A percentile compares a stretch with the other conserved stretches of the same genome.
Conservation (phyloP, 768 basidiomycete species). For the Mycena haematopus region DNA sequence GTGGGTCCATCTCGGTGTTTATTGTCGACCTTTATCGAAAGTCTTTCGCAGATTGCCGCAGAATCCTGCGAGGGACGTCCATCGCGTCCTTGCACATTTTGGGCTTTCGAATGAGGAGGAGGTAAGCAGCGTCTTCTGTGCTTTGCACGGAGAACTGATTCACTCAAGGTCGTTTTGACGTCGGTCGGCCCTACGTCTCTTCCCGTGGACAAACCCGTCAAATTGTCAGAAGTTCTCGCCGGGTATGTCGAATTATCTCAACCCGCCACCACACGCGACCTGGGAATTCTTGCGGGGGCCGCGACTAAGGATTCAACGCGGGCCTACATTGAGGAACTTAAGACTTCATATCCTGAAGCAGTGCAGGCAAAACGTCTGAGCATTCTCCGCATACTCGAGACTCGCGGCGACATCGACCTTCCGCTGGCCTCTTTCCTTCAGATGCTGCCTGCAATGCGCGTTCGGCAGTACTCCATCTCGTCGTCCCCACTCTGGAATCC, state of each 20-base stretch:
- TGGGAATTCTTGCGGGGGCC: slow-evolving; percentile 34
- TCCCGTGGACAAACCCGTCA: slow-evolving; percentile 44
- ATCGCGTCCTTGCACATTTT: slow-evolving; percentile 45
- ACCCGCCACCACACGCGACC: slow-evolving; percentile 38
- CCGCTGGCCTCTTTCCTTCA: slow-evolving; percentile 43
- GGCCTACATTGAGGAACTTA: slow-evolving; percentile 37
- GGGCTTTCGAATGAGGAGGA: slow-evolving; percentile 45
- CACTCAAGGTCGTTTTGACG: slow-evolving; percentile 39
- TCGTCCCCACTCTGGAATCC: slow-evolving; percentile 53
- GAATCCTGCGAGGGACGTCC: slow-evolving; percentile 47
- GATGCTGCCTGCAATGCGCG: slow-evolving; percentile 52
- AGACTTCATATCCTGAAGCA: slow-evolving; percentile 38
- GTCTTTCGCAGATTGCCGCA: slow-evolving; percentile 43
- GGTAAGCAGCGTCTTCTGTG: slow-evolving; percentile 29
- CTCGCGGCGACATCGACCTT: slow-evolving; percentile 41
- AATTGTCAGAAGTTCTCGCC: slow-evolving; percentile 42
- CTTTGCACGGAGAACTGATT: neutral
- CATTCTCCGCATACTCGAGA: slow-evolving; percentile 48
- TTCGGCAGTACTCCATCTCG: slow-evolving; percentile 58
- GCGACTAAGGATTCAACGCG: slow-evolving; percentile 35
- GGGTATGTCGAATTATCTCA: slow-evolving; percentile 55
- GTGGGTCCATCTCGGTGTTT: slow-evolving; percentile 29
- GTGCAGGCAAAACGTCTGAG: slow-evolving; percentile 44
- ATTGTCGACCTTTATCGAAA: neutral
- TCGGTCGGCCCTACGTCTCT: slow-evolving; percentile 46